These are phyloP conservation scores for Cercospora sp. DNA, from an alignment of 2,329 filamentous ascomycete species.

Conservation along the genomic window DNA sequence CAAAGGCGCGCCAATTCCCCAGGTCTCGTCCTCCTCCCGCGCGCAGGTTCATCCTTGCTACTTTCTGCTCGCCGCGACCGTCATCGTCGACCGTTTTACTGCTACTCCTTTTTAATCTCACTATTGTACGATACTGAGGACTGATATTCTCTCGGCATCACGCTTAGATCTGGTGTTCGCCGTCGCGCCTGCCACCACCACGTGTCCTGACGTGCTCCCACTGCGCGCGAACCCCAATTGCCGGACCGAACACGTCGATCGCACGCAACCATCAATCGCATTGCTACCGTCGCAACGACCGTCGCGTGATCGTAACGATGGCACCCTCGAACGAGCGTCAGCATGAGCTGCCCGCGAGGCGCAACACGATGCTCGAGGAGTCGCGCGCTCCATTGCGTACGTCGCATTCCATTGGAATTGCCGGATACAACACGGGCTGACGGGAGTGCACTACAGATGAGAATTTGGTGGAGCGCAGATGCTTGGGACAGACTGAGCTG, in stretches of 20 bases:
- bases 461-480: slow-evolving; percentile 74
- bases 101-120: slow-evolving; percentile 1
- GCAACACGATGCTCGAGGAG: slow-evolving; percentile 65
- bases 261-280: slow-evolving; percentile 6
- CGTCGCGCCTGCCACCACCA: neutral
- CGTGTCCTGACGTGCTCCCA: slow-evolving; percentile 5
- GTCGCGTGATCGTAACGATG: slow-evolving; percentile 4
- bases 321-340: slow-evolving; percentile 8
- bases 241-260: slow-evolving; percentile 8
- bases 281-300: neutral
- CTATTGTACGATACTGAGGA: neutral
- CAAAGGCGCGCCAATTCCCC: neutral
- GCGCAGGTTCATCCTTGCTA: slow-evolving; percentile 8
- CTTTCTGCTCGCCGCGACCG: neutral
- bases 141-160: neutral
- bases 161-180: neutral
- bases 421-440: slow-evolving; percentile 19
- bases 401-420: slow-evolving; percentile 34
- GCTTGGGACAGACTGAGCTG: slow-evolving; percentile 89
- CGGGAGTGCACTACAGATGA: slow-evolving; percentile 42
- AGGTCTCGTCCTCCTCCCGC: neutral
- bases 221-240: neutral
- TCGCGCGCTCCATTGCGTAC: slow-evolving; percentile 66
- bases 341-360: slow-evolving; percentile 55
- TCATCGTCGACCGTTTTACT: slow-evolving; percentile 3